Evolutionary conservation across 2,329 filamentous ascomycete species (phyloP), one percentile per base, ranked within the genome.

Genomic region (Ophiognomonia clavigignenti-juglandacearum): DNA sequence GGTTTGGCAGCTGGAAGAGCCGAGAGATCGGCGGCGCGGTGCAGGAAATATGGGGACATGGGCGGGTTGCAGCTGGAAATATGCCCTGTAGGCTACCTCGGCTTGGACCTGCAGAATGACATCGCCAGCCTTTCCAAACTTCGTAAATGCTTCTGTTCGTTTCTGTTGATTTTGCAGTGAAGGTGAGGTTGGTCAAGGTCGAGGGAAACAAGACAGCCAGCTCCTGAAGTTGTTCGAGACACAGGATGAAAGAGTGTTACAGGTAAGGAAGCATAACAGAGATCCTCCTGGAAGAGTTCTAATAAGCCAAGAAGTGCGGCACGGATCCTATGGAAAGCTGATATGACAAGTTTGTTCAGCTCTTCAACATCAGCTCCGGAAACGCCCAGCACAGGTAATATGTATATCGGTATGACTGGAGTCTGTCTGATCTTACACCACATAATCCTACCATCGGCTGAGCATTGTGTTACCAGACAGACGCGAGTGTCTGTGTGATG

Each of bases 71-170:
- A 16, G 27, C n/a, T 22, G 34, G 29, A 34, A 32, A 32, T 29
- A 19, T 23, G 19, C 34, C 31, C 27, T n/a, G n/a, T 8, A 36
- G 34, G 34, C 41, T 43, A 43, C 40, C 40, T 31, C 14, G 29
- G 40, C 26, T 24, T n/a, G 14, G 40, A 20, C 10, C 40, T 43
- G 40, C 40, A 43, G 20, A 16, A 20, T 29, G 22, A 27, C 41
- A 43, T 36, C 5, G 32, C 41, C 34, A 36, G 34, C 16, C 34
- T 20, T n/a, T 9, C 22, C n/a, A n/a, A n/a, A n/a, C n/a, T n/a
- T n/a, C n/a, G n/a, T n/a, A n/a, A n/a, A n/a, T n/a, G 2, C 8
- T 32, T 32, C 22, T 29, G 31, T 29, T 16, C 20, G 27, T 75
- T 42, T 14, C 19, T 31, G n/a, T 31, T n/a, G 19, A 32, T 29